Base-by-base conservation (phyloP, 2,329 filamentous ascomycete genomes). In the Calonectria pseudoturangicola region DNA sequence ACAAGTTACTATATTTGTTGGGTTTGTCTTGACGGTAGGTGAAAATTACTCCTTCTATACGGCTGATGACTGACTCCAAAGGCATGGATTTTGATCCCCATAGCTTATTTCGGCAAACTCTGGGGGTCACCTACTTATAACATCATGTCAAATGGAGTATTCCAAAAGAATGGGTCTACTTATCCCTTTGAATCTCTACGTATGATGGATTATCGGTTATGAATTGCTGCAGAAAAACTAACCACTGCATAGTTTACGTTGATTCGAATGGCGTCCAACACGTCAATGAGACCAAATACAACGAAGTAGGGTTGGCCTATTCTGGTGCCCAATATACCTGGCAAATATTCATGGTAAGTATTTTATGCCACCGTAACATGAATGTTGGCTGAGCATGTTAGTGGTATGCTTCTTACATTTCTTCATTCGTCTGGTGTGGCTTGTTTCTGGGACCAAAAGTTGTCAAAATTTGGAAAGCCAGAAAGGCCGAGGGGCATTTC, bases 61-160 rank as follows among this genome's bases (percentile, higher is more conserved):
- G 16, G 15, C 9, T 12, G 5, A 60, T 60, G 1, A 7, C 36
- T 60, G 6, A 45, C n/a, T 39, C 18, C 10, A 6, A 1, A 87
- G 76, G 89, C 87, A 74, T 92, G 90, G 90, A 81, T 92, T 41
- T 78, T 92, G 3, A 80, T 92, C 21, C 90, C 90, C 1, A 87
- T 87, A 8, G 89, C 90, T 1, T 91, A 92, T 77, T 92, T 86
- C 82, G 90, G 91, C 2, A 85, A 86, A 0, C 78, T 92, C 2
- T 88, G 87, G 10, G 82, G 83, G 4, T 91, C 87, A 81, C 84
- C 89, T 27, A 84, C 65, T 6, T 67, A 88, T 66, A 83, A 86
- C 4, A 82, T 92, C 41, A 92, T 92, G 90, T 89, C 89, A 1
- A 92, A 92, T 77, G 84, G 85, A 16, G 82, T 91, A 2, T 88